A percentile compares a stretch with the other conserved stretches of the same genome.
phyloP scores from a whole-genome alignment of 768 basidiomycete genomes.

The Fistulinella prunicolor region DNA sequence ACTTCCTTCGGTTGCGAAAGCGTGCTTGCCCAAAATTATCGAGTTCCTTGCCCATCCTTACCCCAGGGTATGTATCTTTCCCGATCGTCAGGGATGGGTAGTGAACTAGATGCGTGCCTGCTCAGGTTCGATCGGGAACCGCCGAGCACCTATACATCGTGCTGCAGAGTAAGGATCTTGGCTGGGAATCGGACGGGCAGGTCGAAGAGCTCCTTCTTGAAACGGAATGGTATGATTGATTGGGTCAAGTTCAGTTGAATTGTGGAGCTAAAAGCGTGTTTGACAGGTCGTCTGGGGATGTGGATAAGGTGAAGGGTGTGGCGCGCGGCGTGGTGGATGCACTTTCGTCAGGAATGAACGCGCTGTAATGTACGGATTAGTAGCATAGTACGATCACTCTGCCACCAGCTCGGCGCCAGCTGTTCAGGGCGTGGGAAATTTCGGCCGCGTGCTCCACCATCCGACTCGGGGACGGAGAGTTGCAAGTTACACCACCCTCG shows the following conservation, averaged over 20 bases:
- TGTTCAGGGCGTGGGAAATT: slow-evolving; percentile 23
- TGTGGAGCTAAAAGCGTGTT: slow-evolving; percentile 29
- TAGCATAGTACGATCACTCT: background rate
- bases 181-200: slow-evolving; percentile 54
- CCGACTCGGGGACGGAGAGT: slow-evolving; percentile 8
- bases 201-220: slow-evolving; percentile 71
- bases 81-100: slow-evolving; percentile 7
- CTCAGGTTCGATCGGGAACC: slow-evolving; percentile 72
- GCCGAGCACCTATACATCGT: slow-evolving; percentile 82
- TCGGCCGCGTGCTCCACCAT: slow-evolving; percentile 5
- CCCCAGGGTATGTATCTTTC: slow-evolving; percentile 58
- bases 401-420: background rate
- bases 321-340: slow-evolving; percentile 41
- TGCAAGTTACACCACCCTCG: slow-evolving; percentile 7
- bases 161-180: slow-evolving; percentile 68
- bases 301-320: slow-evolving; percentile 36
- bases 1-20: slow-evolving; percentile 41
- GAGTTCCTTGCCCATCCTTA: slow-evolving; percentile 76
- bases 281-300: slow-evolving; percentile 49
- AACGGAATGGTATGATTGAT: slow-evolving; percentile 71
- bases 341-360: slow-evolving; percentile 33
- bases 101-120: slow-evolving; percentile 6
- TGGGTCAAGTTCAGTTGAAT: slow-evolving; percentile 2
- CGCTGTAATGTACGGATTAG: slow-evolving; percentile 17
- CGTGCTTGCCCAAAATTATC: slow-evolving; percentile 44